Base-by-base conservation (phyloP, 176 grass and related monocot genomes). In the Alloteropsis semialata region DNA sequence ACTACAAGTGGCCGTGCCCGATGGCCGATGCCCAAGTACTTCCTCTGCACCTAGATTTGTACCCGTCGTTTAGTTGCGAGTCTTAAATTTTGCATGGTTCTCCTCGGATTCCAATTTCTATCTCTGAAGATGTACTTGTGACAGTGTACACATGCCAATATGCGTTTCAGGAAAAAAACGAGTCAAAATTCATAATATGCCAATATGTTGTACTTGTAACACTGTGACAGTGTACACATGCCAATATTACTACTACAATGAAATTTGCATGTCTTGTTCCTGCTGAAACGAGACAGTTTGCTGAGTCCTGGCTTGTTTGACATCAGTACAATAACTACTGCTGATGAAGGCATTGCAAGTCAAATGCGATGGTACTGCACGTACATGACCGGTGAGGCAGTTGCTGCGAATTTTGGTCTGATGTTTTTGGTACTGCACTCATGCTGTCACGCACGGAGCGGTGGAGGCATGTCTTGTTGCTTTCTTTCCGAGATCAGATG, bases 271-370 rank as follows among this genome's bases (percentile, higher is more conserved):
- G 44, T 79, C 8, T 19, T 17, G 17, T 32, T 38, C 33, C 17
- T 25, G 5, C 7, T 28, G 8, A 65, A 53, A 43, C 44, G 29
- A 80, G 43, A 43, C 76, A 43, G 43, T 36, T 0, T 75, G 87
- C 82, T 81, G 82, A 30, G 44, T 77, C 71, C 82, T 34, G 63
- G 5, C 36, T 81, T 71, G 63, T 45, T 55, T 70, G 77, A 61
- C 87, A 81, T 81, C 82, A 81, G 43, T 49, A 24, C 67, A 81
- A 81, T 74, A 81, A 81, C 70, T 56, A 5, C n/a, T 58, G 78
- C 45, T 81, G 24, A 53, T 45, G 53, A 56, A 70, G 63, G 17
- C 37, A 11, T 64, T 78, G 10, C 55, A 49, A 39, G 58, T 88
- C 45, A 84, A 71, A 71, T 27, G 41, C n/a, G 32, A 56, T 72